A percentile compares a stretch with the other conserved stretches of the same genome.
phyloP scores from a whole-genome alignment of 108 stramenopile genomes.

The Ochromonas danica region DNA sequence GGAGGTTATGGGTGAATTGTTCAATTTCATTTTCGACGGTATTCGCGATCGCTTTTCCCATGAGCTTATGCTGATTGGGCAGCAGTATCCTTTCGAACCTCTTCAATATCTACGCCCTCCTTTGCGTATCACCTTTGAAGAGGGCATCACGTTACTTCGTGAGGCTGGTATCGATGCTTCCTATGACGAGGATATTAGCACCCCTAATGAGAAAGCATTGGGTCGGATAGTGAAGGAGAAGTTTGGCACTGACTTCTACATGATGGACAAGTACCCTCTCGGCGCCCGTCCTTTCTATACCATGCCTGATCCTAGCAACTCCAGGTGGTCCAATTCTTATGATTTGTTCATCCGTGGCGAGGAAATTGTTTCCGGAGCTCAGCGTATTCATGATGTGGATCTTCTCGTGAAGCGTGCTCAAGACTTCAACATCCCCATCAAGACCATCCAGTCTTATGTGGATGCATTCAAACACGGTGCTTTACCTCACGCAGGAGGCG shows the following conservation, averaged over 20 bases:
- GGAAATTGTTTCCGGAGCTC: constrained; percentile 98
- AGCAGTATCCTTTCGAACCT: constrained; percentile 96
- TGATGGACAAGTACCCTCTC: constrained; percentile 99
- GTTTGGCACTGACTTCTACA: constrained; percentile 97
- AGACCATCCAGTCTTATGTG: constrained; percentile 79
- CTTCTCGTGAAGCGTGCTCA: constrained; percentile 83
- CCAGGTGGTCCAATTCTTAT: constrained; percentile 84
- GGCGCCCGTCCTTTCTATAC: constrained; percentile 96
- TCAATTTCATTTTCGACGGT: constrained; percentile 94
- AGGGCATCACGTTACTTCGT: constrained; percentile 77
- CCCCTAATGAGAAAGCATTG: constrained; percentile 94
- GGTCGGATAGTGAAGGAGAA: constrained; percentile 91
- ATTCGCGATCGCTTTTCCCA: constrained; percentile 72
- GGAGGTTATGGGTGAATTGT: constrained; percentile 77
- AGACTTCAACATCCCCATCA: constrained; percentile 79
- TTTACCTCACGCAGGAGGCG: constrained; percentile 91
- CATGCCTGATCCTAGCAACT: constrained; percentile 87
- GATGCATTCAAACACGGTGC: constrained; percentile 97
- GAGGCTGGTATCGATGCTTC: constrained; percentile 32
- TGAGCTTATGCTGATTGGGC: constrained; percentile 82
- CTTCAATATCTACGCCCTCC: constrained; percentile 84
- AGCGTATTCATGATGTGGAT: constrained; percentile 94
- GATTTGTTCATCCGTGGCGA: constrained; percentile 99
- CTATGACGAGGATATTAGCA: constrained; percentile 86
- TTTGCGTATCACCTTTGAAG: constrained; percentile 84